These are phyloP conservation scores for Lachnellula suecica DNA, from an alignment of 2,329 filamentous ascomycete genomes.

Conservation along the genomic window DNA sequence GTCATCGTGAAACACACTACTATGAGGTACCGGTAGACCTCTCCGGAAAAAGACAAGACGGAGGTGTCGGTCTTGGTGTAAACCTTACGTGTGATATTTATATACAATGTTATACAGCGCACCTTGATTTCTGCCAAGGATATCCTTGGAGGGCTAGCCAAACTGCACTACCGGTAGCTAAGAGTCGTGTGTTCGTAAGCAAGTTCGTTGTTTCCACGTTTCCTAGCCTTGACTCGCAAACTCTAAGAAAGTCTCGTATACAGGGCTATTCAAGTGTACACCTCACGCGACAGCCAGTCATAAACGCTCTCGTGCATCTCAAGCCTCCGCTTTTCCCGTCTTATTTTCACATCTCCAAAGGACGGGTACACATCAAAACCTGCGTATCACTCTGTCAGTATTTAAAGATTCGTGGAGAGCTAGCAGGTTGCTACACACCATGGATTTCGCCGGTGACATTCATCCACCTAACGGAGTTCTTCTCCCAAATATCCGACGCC, in stretches of 20 bases:
- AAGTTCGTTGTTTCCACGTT: too few relatives aligned
- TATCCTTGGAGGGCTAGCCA: too few relatives aligned
- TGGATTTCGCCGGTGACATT: slow-evolving; percentile 20
- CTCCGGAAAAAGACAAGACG: too few relatives aligned
- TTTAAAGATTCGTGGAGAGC: not conserved
- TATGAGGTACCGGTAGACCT: too few relatives aligned
- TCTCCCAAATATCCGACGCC: slow-evolving; percentile 14
- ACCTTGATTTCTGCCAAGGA: too few relatives aligned
- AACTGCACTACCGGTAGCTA: too few relatives aligned
- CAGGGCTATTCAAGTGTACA: slow-evolving; percentile 14
- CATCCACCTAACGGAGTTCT: slow-evolving; percentile 27
- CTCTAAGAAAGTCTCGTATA: not conserved
- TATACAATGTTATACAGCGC: too few relatives aligned
- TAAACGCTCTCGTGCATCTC: slow-evolving; percentile 21
- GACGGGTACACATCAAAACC: slow-evolving; percentile 18
- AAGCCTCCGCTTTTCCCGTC: slow-evolving; percentile 8
- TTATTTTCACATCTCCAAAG: slow-evolving; percentile 9
- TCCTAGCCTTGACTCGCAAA: too few relatives aligned
- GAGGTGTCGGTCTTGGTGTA: too few relatives aligned
- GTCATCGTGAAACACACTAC: too few relatives aligned
- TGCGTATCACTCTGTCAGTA: slow-evolving; percentile 9
- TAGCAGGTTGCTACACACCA: slow-evolving; percentile 11
- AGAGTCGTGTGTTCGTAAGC: too few relatives aligned
- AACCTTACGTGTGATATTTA: too few relatives aligned
- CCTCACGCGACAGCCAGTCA: slow-evolving; percentile 21